Evolutionary conservation across 2,329 filamentous ascomycete species (phyloP), one percentile per base, ranked within the genome.

Genomic region (Nothophoma quercina): DNA sequence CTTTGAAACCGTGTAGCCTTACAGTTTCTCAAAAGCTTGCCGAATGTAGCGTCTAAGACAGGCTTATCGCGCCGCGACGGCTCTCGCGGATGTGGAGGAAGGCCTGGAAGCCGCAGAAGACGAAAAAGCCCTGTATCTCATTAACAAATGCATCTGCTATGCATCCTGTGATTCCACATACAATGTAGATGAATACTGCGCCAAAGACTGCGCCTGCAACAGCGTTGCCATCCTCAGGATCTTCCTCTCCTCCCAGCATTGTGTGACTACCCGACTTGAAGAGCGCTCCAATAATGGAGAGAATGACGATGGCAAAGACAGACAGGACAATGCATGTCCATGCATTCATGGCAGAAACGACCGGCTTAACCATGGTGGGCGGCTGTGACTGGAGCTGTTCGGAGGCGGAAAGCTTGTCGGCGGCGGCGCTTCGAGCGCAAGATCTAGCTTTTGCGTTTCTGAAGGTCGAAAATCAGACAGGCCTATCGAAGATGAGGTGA

Each of bases 91-190:
- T 78, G 76, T 98, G 92, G 56, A 97, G 83, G 70, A 89, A 85
- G 59, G 92, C 93, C 75, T 98, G 93, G 63, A 93, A 85, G 51
- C 88, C 90, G 77, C 93, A 98, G 79, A 96, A 97, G 42, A 96
- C 82, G 50, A 97, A 84, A 81, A 98, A 98, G 15, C 83, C 87
- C 93, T 67, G 38, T 29, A 12, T 25, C 21, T 6, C 18, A 22
- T 66, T 55, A 57, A 50, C 16, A 22, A 5, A 15, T 26, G 21
- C 29, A 15, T 4, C 9, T 5, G 2, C 0, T 7, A 13, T 15
- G n/a, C 26, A 16, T 12, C 1, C 2, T 22, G 4, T 32, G 15
- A 8, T 16, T 22, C 13, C 16, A 85, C 90, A 62, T 87, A 97
- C 93, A 63, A 83, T 85, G 72, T 98, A 98, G 70, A 98, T 88